Conservation (phyloP, 2,329 filamentous ascomycete species). For the Rhexocercosporidium sp. region DNA sequence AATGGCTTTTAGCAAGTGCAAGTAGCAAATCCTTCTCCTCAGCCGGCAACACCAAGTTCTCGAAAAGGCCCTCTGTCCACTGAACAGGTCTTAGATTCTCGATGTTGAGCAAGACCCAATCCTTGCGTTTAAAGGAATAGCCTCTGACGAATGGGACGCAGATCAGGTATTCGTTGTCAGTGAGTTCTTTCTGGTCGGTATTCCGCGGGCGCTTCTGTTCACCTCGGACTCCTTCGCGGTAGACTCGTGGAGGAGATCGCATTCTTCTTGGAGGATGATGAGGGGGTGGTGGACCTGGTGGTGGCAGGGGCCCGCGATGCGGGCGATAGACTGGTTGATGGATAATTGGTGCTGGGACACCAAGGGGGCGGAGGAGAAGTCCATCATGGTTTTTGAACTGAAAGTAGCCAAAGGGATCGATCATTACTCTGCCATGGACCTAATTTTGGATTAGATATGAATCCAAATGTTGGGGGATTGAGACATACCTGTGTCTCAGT, state of each 20-base stretch:
- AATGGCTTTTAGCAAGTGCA: slow-evolving; percentile 54
- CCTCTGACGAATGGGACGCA: slow-evolving; percentile 17
- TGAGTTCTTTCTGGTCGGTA: background rate
- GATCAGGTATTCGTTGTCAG: slow-evolving; percentile 13
- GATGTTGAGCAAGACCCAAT: slow-evolving; percentile 55
- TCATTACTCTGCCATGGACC: slow-evolving; percentile 81
- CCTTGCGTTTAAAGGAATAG: slow-evolving; percentile 46
- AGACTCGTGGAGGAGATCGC: background rate
- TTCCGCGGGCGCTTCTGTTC: background rate
- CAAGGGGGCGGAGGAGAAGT: slow-evolving; percentile 1
- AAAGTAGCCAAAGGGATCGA: slow-evolving; percentile 62
- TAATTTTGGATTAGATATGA: background rate
- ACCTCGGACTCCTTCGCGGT: background rate
- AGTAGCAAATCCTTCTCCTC: slow-evolving; percentile 57
- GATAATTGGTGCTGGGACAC: slow-evolving; percentile 4
- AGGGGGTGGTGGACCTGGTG: background rate
- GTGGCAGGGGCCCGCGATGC: background rate
- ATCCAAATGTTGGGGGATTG: background rate
- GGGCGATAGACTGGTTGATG: background rate
- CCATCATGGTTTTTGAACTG: slow-evolving; percentile 33
- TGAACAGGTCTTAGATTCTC: slow-evolving; percentile 49
- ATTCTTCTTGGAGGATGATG: background rate
- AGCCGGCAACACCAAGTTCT: slow-evolving; percentile 52
- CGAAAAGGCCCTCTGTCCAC: slow-evolving; percentile 55
- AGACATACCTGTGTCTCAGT: slow-evolving; percentile 37